A percentile compares a stretch with the other conserved stretches of the same genome.
phyloP scores from a whole-genome alignment of 2,329 filamentous ascomycete genomes.

The Colletotrichum orbiculare region DNA sequence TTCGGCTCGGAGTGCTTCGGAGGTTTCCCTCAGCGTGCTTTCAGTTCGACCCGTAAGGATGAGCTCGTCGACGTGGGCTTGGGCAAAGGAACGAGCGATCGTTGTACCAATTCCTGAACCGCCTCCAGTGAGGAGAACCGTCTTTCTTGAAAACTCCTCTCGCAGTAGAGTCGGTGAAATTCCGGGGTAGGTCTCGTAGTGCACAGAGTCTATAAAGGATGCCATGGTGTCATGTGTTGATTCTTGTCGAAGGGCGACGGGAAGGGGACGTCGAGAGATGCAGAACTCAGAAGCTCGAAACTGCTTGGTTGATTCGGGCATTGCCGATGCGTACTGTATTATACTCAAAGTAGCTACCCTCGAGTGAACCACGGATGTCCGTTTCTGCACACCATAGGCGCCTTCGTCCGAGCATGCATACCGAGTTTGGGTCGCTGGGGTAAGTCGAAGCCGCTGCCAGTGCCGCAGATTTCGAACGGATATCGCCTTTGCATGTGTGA shows the following conservation, averaged over 20 bases:
- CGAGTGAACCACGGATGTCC: no score
- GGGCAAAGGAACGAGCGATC: conserved; percentile 67
- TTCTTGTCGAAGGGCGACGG: no score
- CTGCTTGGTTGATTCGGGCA: no score
- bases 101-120: conserved; percentile 73
- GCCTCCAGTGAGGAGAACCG: conserved; percentile 75
- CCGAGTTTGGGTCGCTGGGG: no score
- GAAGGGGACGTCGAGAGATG: not conserved
- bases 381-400: no score
- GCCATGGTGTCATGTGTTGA: not conserved
- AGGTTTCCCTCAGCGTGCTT: conserved; percentile 27
- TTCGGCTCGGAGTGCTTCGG: not conserved
- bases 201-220: conserved; percentile 15
- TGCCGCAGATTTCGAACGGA: no score
- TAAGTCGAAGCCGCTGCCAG: no score
- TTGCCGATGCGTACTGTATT: no score
- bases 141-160: conserved; percentile 47
- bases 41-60: conserved; percentile 53
- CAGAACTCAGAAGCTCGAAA: no score
- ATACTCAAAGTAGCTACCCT: no score
- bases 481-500: no score
- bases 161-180: conserved; percentile 9
- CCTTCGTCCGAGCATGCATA: no score
- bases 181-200: conserved; percentile 9
- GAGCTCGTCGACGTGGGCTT: conserved; percentile 50